Evolutionary conservation across 345 rosid species (phyloP).

Genomic region (Linum usitatissimum): DNA sequence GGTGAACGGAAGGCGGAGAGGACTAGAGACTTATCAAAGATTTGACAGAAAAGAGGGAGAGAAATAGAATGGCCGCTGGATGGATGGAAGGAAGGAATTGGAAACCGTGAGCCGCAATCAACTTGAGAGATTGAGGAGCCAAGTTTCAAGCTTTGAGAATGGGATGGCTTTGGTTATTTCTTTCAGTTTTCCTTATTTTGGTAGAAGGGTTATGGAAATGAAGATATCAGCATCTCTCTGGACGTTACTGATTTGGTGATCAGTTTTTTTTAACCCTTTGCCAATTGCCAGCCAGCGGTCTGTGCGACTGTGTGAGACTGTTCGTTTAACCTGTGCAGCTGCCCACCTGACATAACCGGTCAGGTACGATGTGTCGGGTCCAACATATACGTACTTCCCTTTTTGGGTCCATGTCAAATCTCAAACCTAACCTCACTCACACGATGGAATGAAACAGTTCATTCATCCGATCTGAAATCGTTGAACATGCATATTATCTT

Average conservation of each 20-base stretch:
- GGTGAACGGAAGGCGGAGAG: background rate
- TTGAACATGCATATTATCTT: too few species aligned
- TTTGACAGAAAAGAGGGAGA: background rate
- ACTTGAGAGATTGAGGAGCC: background rate
- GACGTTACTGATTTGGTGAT: background rate
- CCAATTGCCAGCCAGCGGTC: background rate
- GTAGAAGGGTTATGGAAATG: too few species aligned
- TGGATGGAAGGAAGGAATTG: background rate
- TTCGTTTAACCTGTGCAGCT: background rate
- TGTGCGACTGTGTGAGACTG: background rate
- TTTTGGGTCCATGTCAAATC: too few species aligned
- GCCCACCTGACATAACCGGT: too few species aligned
- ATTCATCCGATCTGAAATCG: too few species aligned
- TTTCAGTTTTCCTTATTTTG: background rate
- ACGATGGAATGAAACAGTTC: too few species aligned
- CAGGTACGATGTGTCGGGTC: too few species aligned
- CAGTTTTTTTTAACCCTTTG: background rate
- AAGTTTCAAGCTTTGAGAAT: background rate
- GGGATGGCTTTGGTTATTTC: background rate
- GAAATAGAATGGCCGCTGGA: background rate
- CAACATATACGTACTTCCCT: too few species aligned
- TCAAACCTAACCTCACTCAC: too few species aligned
- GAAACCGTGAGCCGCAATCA: constrained; percentile 15
- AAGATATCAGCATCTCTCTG: too few species aligned
- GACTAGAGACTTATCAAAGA: background rate